phyloP scores from a whole-genome alignment of 2,329 filamentous ascomycete species.

The Fusarium mexicanum region DNA sequence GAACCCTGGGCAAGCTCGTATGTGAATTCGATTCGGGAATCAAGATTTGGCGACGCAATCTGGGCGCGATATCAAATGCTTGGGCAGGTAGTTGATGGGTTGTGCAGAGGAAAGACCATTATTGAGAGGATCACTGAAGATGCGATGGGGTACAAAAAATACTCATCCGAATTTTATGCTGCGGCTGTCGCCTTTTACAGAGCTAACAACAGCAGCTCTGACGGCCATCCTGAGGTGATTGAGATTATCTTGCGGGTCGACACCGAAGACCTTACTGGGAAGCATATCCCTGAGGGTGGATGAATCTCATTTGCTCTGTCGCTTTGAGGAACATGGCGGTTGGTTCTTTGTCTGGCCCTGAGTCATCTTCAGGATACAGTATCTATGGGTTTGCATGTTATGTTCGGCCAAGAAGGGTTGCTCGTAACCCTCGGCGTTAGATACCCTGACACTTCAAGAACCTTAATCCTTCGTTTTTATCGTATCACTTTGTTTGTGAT shows the following conservation, averaged over 20 bases:
- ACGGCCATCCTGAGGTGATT: neutral
- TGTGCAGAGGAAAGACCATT: neutral
- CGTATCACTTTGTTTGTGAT: neutral
- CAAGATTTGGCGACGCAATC: neutral
- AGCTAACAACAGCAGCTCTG: neutral
- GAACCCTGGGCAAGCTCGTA: neutral
- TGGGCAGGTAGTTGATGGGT: neutral
- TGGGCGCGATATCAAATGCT: neutral
- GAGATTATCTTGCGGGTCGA: neutral
- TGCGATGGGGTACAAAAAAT: neutral
- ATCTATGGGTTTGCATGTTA: neutral
- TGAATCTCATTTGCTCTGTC: neutral
- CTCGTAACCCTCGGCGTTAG: neutral
- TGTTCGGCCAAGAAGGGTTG: neutral
- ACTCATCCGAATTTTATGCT: neutral
- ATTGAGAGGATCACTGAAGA: neutral
- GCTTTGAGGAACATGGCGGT: accelerated
- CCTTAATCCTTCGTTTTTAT: too few species aligned
- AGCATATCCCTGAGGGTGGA: accelerated
- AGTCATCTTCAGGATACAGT: neutral
- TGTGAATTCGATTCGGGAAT: neutral
- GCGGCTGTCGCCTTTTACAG: neutral
- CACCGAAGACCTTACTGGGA: neutral
- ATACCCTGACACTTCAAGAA: neutral
- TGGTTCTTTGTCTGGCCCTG: neutral